Percentiles rank a stretch among this genome's conserved stretches.
Conservation (phyloP, 192 early-diverging fungal species). For the Mortierella hygrophila region DNA sequence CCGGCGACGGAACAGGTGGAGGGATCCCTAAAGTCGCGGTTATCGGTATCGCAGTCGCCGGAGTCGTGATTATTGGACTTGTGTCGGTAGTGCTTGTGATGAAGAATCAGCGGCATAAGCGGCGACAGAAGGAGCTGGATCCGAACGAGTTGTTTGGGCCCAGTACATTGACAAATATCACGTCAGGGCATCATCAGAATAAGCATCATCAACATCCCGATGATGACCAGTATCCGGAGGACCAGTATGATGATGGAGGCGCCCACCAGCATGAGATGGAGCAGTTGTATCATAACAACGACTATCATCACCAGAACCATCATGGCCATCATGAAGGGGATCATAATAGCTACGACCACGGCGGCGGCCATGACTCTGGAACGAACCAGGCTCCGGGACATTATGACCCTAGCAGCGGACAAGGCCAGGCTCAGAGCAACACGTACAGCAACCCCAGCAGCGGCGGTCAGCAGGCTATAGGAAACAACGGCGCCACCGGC, state of each 20-base stretch:
- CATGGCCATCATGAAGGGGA: neutral
- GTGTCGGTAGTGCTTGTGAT: conserved; percentile 20
- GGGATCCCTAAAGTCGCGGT: conserved; percentile 22
- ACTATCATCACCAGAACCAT: conserved; percentile 17
- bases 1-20: neutral
- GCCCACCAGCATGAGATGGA: conserved; percentile 18
- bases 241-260: conserved; percentile 3
- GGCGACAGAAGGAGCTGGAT: conserved; percentile 19
- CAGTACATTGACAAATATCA: conserved; percentile 9
- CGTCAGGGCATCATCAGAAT: neutral
- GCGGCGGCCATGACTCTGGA: no score
- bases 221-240: neutral
- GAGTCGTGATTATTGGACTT: conserved; percentile 22
- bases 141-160: conserved; percentile 41
- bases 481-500: neutral
- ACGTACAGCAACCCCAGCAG: neutral
- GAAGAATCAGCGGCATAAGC: conserved; percentile 7
- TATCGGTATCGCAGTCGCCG: conserved; percentile 19
- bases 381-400: neutral
- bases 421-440: neutral
- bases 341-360: neutral
- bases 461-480: neutral
- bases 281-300: conserved; percentile 25
- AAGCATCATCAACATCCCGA: conserved; percentile 10
- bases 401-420: neutral